Conservation (phyloP, 73 alveolate species). For the Paramecium bursaria region DNA sequence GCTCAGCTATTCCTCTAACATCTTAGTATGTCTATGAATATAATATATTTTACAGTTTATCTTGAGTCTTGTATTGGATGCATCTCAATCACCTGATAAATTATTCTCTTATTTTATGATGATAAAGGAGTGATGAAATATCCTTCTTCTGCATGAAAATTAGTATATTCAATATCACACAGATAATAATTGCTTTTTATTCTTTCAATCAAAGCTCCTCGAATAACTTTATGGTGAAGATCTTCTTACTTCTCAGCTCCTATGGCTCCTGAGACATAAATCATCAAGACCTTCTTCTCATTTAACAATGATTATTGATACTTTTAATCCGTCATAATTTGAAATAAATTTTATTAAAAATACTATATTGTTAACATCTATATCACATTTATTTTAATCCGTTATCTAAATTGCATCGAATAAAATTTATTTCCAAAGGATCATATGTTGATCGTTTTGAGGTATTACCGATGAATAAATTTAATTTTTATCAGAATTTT, state of each 20-base stretch:
- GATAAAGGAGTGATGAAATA: constrained; percentile 61
- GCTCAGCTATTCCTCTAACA: constrained; percentile 53
- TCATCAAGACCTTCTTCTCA: constrained; percentile 54
- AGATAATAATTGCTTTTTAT: constrained; percentile 48
- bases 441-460: too few species aligned
- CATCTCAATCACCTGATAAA: constrained; percentile 61
- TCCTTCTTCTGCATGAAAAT: constrained; percentile 62
- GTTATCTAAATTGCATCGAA: too few species aligned
- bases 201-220: constrained; percentile 25
- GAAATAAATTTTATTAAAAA: too few species aligned
- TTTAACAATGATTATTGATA: too few species aligned
- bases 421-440: too few species aligned
- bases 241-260: constrained; percentile 62
- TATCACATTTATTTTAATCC: too few species aligned
- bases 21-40: not conserved
- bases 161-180: constrained; percentile 66
- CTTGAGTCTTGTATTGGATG: constrained; percentile 37
- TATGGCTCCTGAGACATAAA: constrained; percentile 65
- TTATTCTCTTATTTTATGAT: constrained; percentile 59
- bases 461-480: too few species aligned
- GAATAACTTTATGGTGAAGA: constrained; percentile 7
- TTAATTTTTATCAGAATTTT: too few species aligned
- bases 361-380: too few species aligned
- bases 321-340: too few species aligned
- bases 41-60: constrained; percentile 12